Conservation (phyloP, 2,329 filamentous ascomycete species). For the Sporothrix inflata region DNA sequence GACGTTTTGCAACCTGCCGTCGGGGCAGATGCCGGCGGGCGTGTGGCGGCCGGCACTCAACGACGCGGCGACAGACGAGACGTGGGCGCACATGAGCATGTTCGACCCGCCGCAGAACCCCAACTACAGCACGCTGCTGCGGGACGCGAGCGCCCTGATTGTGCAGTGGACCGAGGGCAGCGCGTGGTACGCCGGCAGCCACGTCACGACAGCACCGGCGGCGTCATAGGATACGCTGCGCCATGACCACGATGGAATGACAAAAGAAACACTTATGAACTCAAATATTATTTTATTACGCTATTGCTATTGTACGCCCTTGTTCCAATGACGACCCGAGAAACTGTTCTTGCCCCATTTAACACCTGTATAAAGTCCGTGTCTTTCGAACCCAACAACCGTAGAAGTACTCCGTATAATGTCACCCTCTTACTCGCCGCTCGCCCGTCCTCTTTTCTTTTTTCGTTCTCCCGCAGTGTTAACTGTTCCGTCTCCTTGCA, state of each 20-base stretch:
- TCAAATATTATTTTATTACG: conserved; percentile 4
- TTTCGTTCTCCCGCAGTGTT: background rate
- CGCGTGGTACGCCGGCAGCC: conserved; percentile 67
- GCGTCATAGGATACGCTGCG: background rate
- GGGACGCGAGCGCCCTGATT: conserved; percentile 67
- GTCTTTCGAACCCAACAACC: background rate
- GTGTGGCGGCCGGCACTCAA: conserved; percentile 76
- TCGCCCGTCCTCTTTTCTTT: background rate
- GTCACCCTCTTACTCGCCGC: background rate
- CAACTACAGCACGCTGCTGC: conserved; percentile 68
- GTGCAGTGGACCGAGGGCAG: conserved; percentile 65
- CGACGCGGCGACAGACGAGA: conserved; percentile 77
- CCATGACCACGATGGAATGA: background rate
- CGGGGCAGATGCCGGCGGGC: conserved; percentile 46
- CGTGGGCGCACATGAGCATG: conserved; percentile 78
- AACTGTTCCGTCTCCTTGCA: background rate
- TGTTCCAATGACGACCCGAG: background rate
- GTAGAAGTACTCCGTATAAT: background rate
- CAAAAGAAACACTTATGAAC: background rate
- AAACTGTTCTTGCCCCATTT: background rate
- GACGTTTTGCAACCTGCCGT: conserved; percentile 86
- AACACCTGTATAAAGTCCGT: background rate
- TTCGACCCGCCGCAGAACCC: conserved; percentile 74
- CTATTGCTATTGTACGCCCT: background rate
- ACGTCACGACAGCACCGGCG: conserved; percentile 19